These are phyloP conservation scores for Amyloporia xantha DNA, from an alignment of 768 basidiomycete genomes.

Conservation along the genomic window DNA sequence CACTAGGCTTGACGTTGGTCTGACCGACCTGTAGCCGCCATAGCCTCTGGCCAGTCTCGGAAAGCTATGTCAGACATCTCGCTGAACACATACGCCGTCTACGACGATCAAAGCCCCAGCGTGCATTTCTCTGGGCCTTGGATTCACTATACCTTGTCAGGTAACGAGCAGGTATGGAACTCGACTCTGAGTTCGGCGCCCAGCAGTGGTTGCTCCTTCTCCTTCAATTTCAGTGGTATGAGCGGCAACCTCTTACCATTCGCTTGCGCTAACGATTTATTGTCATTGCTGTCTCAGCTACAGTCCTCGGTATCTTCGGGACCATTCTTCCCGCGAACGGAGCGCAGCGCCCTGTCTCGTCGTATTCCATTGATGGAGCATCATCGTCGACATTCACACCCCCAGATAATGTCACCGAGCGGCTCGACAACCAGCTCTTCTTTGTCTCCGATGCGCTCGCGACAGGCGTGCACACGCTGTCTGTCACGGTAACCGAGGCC, in stretches of 20 bases:
- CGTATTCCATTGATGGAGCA: conserved; percentile 9
- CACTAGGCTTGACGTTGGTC: not conserved
- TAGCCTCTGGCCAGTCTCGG: not conserved
- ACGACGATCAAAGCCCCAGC: not conserved
- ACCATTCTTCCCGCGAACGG: conserved; percentile 1
- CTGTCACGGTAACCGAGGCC: conserved; percentile 8
- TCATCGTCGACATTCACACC: conserved; percentile 7
- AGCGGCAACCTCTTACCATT: not conserved
- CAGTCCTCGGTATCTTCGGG: not conserved
- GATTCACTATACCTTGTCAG: not conserved
- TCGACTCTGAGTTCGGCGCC: not conserved
- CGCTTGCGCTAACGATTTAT: not conserved
- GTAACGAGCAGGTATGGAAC: not conserved
- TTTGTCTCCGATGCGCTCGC: conserved; percentile 9
- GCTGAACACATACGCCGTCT: not conserved
- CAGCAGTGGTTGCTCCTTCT: not conserved
- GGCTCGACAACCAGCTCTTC: conserved; percentile 14
- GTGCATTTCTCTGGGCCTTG: not conserved
- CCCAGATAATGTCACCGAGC: not conserved
- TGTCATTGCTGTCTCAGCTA: too few species aligned
- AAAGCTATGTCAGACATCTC: not conserved
- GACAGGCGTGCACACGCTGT: conserved; percentile 13
- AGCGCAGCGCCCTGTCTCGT: not conserved
- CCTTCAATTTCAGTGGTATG: not conserved
- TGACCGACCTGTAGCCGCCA: not conserved